A percentile compares a stretch with the other conserved stretches of the same genome.
Evolutionary conservation across 2,329 filamentous ascomycete species (phyloP).

Genomic region (Aspergillus transmontanensis): DNA sequence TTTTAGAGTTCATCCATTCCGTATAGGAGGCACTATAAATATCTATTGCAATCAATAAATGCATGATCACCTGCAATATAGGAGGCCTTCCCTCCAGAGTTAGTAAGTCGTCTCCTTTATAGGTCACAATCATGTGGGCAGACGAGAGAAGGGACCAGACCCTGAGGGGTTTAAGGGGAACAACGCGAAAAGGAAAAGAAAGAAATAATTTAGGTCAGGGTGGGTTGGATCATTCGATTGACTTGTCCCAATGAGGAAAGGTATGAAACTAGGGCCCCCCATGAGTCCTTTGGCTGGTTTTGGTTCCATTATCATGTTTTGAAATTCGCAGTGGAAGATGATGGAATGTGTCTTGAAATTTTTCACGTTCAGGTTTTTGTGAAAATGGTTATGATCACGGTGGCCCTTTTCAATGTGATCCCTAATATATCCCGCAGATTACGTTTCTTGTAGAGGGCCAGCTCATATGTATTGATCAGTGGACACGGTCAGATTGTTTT

Average conservation of each 20-base stretch:
- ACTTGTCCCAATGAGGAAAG: slow-evolving; percentile 6
- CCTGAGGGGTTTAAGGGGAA: slow-evolving; percentile 3
- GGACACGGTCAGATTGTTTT: background rate
- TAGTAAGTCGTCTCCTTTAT: background rate
- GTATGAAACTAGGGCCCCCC: slow-evolving; percentile 16
- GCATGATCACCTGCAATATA: slow-evolving; percentile 3
- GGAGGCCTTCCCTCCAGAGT: background rate
- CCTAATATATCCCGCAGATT: background rate
- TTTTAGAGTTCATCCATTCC: background rate
- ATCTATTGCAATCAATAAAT: slow-evolving; percentile 1
- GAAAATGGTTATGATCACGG: background rate
- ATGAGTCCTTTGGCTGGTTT: background rate
- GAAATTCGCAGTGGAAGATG: slow-evolving; percentile 3
- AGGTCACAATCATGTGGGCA: background rate
- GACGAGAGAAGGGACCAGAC: background rate
- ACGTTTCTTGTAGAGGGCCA: background rate
- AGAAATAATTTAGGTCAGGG: slow-evolving; percentile 1
- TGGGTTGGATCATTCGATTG: slow-evolving; percentile 19
- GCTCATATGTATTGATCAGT: background rate
- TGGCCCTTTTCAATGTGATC: background rate
- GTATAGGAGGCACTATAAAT: background rate
- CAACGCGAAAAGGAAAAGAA: slow-evolving; percentile 6
- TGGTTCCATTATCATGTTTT: slow-evolving; percentile 1
- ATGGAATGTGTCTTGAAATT: slow-evolving; percentile 7
- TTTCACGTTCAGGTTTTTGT: background rate